A percentile compares a stretch with the other conserved stretches of the same genome.
phyloP scores from a whole-genome alignment of 306 rosid genomes.

The Fragaria nilgerrensis region DNA sequence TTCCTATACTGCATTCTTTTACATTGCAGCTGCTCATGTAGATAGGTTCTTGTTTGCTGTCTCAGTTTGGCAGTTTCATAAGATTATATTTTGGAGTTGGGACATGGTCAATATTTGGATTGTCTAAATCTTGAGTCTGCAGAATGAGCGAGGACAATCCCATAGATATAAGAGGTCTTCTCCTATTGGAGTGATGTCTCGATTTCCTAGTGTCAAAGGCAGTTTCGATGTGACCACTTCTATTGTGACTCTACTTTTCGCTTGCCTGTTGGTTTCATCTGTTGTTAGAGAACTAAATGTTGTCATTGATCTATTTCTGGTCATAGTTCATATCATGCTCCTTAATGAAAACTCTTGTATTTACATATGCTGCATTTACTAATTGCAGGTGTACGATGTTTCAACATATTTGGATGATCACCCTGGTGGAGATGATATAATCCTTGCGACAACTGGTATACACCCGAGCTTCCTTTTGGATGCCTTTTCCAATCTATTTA shows the following conservation, averaged over 20 bases:
- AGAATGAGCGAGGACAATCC: background rate
- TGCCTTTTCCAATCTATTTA: background rate
- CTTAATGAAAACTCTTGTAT: no score
- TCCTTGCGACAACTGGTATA: conserved; percentile 68
- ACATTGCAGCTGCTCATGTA: background rate
- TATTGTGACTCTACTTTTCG: background rate
- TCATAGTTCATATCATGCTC: background rate
- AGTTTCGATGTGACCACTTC: background rate
- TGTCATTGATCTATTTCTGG: background rate
- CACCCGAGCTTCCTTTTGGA: conserved; percentile 16
- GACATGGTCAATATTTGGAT: background rate
- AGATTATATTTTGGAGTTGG: background rate
- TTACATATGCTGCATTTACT: background rate
- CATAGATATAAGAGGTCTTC: background rate
- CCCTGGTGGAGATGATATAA: conserved; percentile 90
- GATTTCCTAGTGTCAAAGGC: background rate
- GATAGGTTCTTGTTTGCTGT: background rate
- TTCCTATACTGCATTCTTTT: background rate
- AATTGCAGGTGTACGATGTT: conserved; percentile 69
- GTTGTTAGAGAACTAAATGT: background rate
- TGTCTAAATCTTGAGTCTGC: background rate
- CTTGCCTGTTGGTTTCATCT: background rate
- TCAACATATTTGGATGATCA: conserved; percentile 82
- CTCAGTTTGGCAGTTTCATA: background rate
- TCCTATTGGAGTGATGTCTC: background rate